These are phyloP conservation scores for Cymbidium sinense DNA, from an alignment of 106 monocot species.

Conservation along the genomic window DNA sequence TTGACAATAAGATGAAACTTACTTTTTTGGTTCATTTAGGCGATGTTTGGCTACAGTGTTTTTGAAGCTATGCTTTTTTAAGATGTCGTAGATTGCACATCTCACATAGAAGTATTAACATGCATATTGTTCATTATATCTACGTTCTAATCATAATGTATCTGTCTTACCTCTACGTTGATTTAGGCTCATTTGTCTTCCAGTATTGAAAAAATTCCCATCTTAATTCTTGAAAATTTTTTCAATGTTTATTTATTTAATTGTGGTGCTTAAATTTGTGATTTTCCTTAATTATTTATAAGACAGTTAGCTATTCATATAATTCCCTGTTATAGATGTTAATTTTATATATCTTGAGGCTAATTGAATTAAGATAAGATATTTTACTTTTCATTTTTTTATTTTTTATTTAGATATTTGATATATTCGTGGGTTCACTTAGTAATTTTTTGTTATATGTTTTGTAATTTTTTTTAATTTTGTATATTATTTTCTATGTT, in stretches of 20 bases:
- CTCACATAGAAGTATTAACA: background rate
- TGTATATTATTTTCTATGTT: no score
- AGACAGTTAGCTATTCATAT: no score
- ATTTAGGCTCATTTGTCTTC: background rate
- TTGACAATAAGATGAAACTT: background rate
- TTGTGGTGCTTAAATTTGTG: no score
- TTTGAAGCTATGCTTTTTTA: background rate
- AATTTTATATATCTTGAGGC: background rate
- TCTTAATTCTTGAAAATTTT: background rate
- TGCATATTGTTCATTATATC: background rate
- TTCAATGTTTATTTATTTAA: constrained; percentile 1
- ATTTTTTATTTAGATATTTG: no score
- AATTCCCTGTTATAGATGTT: no score
- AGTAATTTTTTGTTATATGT: no score
- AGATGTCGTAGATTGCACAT: background rate
- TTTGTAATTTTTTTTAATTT: no score
- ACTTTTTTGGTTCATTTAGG: background rate
- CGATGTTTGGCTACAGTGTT: background rate
- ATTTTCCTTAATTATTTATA: no score
- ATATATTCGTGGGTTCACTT: no score
- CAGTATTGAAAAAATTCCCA: background rate
- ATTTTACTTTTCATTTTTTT: no score
- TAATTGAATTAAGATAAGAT: background rate
- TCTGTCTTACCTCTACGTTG: background rate
- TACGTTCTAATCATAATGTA: background rate